Conservation (phyloP, 345 rosid genomes). For the Anastatica hierochuntica region DNA sequence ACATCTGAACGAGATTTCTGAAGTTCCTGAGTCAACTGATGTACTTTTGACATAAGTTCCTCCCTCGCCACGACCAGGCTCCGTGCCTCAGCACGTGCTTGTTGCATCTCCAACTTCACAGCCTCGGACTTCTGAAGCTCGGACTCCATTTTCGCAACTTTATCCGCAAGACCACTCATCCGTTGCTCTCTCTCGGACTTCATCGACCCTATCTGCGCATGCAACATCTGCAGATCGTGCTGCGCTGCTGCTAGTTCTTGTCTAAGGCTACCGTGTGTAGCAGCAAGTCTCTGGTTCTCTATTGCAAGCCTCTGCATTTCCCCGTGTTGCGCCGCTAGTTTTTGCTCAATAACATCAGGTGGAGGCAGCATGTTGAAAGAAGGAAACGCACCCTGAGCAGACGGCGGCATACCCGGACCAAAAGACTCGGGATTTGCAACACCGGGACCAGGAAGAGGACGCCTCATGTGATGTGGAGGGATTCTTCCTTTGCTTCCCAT, state of each 20-base stretch:
- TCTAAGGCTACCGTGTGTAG: conserved; percentile 63
- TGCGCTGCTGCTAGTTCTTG: conserved; percentile 86
- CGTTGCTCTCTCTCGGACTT: conserved; percentile 78
- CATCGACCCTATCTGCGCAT: conserved; percentile 52
- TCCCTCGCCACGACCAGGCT: conserved; percentile 60
- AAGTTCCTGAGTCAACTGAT: conserved; percentile 67
- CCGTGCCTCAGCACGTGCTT: conserved; percentile 67
- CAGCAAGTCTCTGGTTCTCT: conserved; percentile 83
- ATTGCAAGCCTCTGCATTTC: conserved; percentile 88
- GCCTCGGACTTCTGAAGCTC: conserved; percentile 66
- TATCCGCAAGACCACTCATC: conserved; percentile 55
- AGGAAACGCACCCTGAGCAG: conserved; percentile 42
- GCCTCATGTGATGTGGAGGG: conserved; percentile 63
- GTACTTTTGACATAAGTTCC: conserved; percentile 67
- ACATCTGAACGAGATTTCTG: conserved; percentile 64
- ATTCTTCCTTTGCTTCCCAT: conserved; percentile 87
- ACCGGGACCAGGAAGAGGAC: conserved; percentile 54
- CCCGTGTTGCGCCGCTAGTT: conserved; percentile 64
- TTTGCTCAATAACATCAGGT: conserved; percentile 81
- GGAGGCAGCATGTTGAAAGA: conserved; percentile 69
- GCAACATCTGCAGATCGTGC: conserved; percentile 82
- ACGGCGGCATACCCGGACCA: conserved; percentile 42
- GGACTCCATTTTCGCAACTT: conserved; percentile 65
- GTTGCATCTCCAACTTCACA: conserved; percentile 58
- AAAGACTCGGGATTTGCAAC: conserved; percentile 47